Conservation (phyloP, 2,329 filamentous ascomycete species). For the Alternaria arborescens region DNA sequence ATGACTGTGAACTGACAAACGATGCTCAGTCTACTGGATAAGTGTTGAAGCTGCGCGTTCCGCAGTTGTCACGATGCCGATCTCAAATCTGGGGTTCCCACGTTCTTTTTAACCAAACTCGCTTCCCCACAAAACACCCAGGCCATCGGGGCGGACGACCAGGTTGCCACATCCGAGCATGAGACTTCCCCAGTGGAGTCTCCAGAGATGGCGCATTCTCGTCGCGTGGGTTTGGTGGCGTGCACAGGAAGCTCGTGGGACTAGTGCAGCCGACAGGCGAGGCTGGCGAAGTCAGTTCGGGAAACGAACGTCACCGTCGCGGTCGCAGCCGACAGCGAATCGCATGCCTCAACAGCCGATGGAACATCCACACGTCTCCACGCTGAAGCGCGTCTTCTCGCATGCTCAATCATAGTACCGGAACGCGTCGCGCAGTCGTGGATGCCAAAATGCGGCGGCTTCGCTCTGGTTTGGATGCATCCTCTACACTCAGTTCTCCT, state of each 20-base stretch:
- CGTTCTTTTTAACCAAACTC: constrained; percentile 29
- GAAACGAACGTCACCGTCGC: background rate
- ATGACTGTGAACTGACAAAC: constrained; percentile 11
- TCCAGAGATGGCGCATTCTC: constrained; percentile 23
- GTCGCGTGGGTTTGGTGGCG: constrained; percentile 22
- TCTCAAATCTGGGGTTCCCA: constrained; percentile 33
- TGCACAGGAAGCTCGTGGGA: constrained; percentile 12
- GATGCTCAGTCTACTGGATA: background rate
- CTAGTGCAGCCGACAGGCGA: constrained; percentile 14
- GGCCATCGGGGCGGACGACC: constrained; percentile 18
- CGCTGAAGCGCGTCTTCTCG: constrained; percentile 4
- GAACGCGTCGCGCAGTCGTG: constrained; percentile 27
- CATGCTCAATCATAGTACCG: constrained; percentile 23
- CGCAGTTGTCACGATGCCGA: constrained; percentile 18
- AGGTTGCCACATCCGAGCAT: constrained; percentile 23
- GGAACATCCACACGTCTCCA: constrained; percentile 5
- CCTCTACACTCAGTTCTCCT: background rate
- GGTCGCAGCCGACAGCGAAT: constrained; percentile 15
- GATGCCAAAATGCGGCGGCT: constrained; percentile 25
- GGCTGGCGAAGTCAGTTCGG: constrained; percentile 3
- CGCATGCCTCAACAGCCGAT: constrained; percentile 5
- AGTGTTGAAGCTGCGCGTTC: constrained; percentile 7
- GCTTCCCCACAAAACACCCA: constrained; percentile 32
- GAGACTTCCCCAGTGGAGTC: constrained; percentile 27
- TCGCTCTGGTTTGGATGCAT: constrained; percentile 15